Evolutionary conservation across 1,284 basidiomycete genomes (phyloP), one percentile per base, ranked within the genome.

Genomic region (Somion occarium): DNA sequence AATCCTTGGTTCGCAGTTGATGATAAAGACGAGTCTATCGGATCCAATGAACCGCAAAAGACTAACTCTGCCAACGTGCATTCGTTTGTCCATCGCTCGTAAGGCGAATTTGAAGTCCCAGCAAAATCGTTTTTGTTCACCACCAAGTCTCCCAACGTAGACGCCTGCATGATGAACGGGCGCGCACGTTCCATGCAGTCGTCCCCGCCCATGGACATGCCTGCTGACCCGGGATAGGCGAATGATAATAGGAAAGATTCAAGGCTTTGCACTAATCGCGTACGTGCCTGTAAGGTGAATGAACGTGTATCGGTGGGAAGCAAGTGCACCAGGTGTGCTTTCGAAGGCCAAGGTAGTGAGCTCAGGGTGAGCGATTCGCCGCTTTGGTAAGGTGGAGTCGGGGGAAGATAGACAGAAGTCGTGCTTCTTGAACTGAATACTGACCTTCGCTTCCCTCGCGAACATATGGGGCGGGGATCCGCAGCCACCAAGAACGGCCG

Each of bases 221-320:
- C 44, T 34, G 58, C 54, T 2, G 53, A 41, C 5, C 55, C 44
- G 7, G 62, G 59, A 44, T 55, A 59, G 5, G 63, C 61, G 55
- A 69, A 72, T 1, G 68, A 65, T 19, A 70, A 59, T 19, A 70
- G 61, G 59, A 71, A 72, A 5, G 65, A 54, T 51, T 72, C 70
- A 45, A 73, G 62, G 56, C 63, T 68, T 30, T 66, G 59, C 11
- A 72, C 63, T 38, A 73, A 56, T 44, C 61, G 63, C 3, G 63
- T 53, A 19, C 63, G 58, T 19, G 59, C 54, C 47, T 50, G 27
- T 55, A 53, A 50, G 56, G 27, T 46, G 55, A 44, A 53, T 53
- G 53, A 39, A 58, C 39, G 60, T 50, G 46, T 30, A 18, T 53
- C 27, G 15, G 55, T 25, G 38, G 67, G 64, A 19, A 70, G 57